Percentiles rank a stretch among this genome's conserved stretches.
These are phyloP conservation scores for Manihot esculenta DNA, from an alignment of 441 rosid genomes.

Conservation along the genomic window DNA sequence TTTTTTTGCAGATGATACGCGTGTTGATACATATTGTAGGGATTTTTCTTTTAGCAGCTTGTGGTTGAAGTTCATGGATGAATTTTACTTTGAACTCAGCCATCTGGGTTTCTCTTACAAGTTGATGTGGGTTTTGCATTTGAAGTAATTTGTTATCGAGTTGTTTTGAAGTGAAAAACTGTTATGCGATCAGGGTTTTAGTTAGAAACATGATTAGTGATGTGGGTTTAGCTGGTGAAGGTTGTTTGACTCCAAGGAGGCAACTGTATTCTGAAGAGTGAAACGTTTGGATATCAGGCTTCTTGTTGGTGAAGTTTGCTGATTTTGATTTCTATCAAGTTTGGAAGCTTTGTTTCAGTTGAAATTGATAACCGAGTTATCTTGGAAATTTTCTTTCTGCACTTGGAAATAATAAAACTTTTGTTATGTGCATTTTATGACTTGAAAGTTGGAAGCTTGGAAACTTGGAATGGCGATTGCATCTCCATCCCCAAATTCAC, in stretches of 20 bases:
- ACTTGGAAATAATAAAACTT: constrained; percentile 10
- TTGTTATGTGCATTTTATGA: constrained; percentile 13
- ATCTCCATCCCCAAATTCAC: constrained; percentile 36
- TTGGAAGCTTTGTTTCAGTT: constrained; percentile 6
- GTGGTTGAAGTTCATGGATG: neutral
- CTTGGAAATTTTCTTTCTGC: constrained; percentile 6
- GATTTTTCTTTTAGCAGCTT: neutral
- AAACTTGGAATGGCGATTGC: constrained; percentile 30
- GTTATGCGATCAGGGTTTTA: constrained; percentile 16
- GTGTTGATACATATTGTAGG: constrained; percentile 7
- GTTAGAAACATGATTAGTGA: neutral
- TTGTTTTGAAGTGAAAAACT: constrained; percentile 14
- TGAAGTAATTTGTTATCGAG: neutral
- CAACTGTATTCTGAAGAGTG: constrained; percentile 33
- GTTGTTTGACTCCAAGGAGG: constrained; percentile 14
- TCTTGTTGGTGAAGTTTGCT: constrained; percentile 43
- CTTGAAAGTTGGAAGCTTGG: neutral
- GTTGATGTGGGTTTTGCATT: constrained; percentile 17
- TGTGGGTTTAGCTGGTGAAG: constrained; percentile 17
- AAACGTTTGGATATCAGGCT: constrained; percentile 31
- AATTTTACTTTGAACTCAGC: constrained; percentile 3
- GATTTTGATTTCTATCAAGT: constrained; percentile 10
- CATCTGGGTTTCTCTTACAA: constrained; percentile 15
- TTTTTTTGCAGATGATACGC: neutral
- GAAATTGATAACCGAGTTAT: constrained; percentile 11